A percentile compares a stretch with the other conserved stretches of the same genome.
Conservation (phyloP, 768 basidiomycete genomes). For the Udeniomyces megalosporus region DNA sequence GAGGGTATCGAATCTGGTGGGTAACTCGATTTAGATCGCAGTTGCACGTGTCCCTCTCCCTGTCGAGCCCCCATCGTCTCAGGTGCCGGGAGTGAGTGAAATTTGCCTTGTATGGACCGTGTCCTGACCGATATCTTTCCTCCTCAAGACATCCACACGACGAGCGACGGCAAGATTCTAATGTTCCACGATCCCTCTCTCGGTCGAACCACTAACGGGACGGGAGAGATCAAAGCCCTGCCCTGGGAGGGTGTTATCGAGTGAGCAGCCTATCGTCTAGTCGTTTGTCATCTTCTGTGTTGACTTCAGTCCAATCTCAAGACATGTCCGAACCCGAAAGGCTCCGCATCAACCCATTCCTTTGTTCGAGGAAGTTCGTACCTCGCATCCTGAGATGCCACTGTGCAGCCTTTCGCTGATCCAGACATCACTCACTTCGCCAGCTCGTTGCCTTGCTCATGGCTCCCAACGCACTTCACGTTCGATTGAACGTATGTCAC, state of each 20-base stretch:
- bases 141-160: slow-evolving; percentile 86
- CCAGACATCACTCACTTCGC: slow-evolving; percentile 63
- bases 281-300: not conserved
- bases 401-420: too few species aligned
- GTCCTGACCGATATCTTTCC: not conserved
- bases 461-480: slow-evolving; percentile 34
- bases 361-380: too few species aligned
- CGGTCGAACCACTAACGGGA: slow-evolving; percentile 61
- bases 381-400: too few species aligned
- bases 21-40: slow-evolving; percentile 14
- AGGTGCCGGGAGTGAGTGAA: too few species aligned
- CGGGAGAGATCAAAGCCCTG: slow-evolving; percentile 50
- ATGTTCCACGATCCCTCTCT: slow-evolving; percentile 95
- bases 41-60: not conserved
- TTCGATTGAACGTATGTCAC: slow-evolving; percentile 33
- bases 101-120: too few species aligned
- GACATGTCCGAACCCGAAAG: slow-evolving; percentile 58
- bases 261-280: slow-evolving; percentile 19
- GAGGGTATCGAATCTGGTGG: slow-evolving; percentile 91
- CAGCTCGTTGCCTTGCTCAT: slow-evolving; percentile 69
- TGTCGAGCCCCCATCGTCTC: not conserved
- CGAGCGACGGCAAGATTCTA: slow-evolving; percentile 65
- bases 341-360: slow-evolving; percentile 65
- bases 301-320: slow-evolving; percentile 41
- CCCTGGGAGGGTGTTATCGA: slow-evolving; percentile 47